Conservation (phyloP, 805 yeast genomes). For the Pichia deserticola region DNA sequence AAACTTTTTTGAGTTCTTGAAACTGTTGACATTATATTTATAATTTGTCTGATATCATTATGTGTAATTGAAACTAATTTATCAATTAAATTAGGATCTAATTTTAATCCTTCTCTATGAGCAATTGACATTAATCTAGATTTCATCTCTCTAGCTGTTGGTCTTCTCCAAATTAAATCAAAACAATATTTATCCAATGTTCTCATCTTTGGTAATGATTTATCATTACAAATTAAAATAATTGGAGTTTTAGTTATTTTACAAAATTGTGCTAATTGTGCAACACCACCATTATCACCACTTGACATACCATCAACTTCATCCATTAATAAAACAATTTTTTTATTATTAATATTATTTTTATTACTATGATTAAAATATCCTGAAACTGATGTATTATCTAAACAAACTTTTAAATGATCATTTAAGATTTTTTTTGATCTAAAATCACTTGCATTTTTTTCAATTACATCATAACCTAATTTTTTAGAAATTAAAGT, state of each 20-base stretch:
- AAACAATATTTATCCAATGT: slow-evolving; percentile 80
- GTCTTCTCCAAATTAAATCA: slow-evolving; percentile 83
- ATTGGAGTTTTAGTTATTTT: slow-evolving; percentile 81
- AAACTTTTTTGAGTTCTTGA: slow-evolving; percentile 63
- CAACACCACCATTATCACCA: slow-evolving; percentile 98
- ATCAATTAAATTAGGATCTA: slow-evolving; percentile 76
- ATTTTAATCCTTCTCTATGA: slow-evolving; percentile 67
- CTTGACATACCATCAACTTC: slow-evolving; percentile 99
- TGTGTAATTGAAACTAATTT: slow-evolving; percentile 78
- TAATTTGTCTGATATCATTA: slow-evolving; percentile 91
- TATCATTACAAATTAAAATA: slow-evolving; percentile 90
- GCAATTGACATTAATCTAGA: slow-evolving; percentile 89
- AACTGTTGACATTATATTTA: slow-evolving; percentile 80
- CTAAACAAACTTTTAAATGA: slow-evolving; percentile 61
- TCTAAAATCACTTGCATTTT: slow-evolving; percentile 84
- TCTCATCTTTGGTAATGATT: slow-evolving; percentile 88
- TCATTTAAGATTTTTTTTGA: slow-evolving; percentile 69
- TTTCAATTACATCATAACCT: slow-evolving; percentile 70
- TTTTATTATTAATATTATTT: slow-evolving; percentile 30
- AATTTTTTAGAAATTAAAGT: slow-evolving; percentile 61
- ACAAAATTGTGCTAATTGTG: slow-evolving; percentile 83
- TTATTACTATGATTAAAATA: slow-evolving; percentile 38
- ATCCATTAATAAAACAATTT: slow-evolving; percentile 87
- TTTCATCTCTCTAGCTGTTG: slow-evolving; percentile 72
- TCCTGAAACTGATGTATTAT: slow-evolving; percentile 79